These are phyloP conservation scores for Solanum tarijense DNA, from an alignment of 257 asterid genomes.

Conservation along the genomic window DNA sequence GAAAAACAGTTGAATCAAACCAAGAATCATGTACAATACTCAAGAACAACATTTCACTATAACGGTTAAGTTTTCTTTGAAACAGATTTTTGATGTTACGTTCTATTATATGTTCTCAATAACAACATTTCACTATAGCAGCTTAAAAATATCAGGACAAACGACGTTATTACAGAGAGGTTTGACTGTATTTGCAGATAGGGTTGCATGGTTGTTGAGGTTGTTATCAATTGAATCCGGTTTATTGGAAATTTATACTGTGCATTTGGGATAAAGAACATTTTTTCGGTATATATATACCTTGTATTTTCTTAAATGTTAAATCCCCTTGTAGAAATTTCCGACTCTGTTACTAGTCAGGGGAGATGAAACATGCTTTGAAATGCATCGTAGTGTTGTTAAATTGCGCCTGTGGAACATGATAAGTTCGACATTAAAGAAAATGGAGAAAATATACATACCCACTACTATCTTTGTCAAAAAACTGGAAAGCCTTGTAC, in stretches of 20 bases:
- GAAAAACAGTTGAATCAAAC: background rate
- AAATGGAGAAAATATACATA: conserved; percentile 1
- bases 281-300: background rate
- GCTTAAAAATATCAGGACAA: background rate
- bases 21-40: background rate
- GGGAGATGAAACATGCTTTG: background rate
- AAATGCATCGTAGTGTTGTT: background rate
- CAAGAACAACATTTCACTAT: background rate
- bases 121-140: background rate
- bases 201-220: background rate
- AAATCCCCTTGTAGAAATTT: background rate
- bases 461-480: conserved; percentile 80
- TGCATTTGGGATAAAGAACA: background rate
- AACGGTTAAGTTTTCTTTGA: background rate
- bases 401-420: background rate
- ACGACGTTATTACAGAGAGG: background rate
- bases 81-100: background rate
- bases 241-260: background rate
- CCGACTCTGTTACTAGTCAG: background rate
- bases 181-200: background rate
- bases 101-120: background rate
- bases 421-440: background rate
- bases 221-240: background rate
- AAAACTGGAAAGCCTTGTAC: conserved; percentile 60
- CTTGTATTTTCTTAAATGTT: background rate